Conservation (phyloP, 2,329 filamentous ascomycete species). For the Cytospora leucostoma region DNA sequence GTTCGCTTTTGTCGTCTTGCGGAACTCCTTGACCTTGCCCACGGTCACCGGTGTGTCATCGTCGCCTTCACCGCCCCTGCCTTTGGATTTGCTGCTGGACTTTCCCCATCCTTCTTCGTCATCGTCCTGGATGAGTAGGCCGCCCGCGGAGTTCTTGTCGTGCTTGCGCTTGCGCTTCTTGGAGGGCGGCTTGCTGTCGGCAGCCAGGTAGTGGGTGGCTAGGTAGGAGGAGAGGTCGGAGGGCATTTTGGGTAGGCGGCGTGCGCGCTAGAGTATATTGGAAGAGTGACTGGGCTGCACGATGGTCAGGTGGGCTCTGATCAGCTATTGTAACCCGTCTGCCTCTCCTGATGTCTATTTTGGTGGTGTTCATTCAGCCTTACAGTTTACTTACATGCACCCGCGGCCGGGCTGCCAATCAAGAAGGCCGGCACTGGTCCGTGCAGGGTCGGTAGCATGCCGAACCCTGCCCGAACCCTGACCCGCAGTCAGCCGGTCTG, state of each 20-base stretch:
- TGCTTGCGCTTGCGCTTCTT: slow-evolving; percentile 68
- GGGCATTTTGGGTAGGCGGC: slow-evolving; percentile 44
- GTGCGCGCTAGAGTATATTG: not conserved
- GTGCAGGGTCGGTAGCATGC: not conserved
- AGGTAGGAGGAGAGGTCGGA: slow-evolving; percentile 78
- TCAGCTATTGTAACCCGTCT: not conserved
- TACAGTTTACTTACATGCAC: not conserved
- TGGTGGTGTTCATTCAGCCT: not conserved
- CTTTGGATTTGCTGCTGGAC: slow-evolving; percentile 38
- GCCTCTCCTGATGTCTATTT: not conserved
- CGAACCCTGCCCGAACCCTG: not conserved
- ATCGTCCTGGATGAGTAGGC: slow-evolving; percentile 65
- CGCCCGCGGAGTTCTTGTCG: slow-evolving; percentile 39
- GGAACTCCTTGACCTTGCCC: slow-evolving; percentile 63
- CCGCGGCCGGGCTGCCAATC: not conserved
- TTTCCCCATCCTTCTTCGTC: slow-evolving; percentile 58
- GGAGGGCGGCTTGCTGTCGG: slow-evolving; percentile 51
- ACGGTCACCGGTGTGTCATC: slow-evolving; percentile 53
- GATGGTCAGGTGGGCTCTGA: not conserved
- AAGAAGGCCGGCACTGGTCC: not conserved
- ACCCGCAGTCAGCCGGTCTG: not conserved
- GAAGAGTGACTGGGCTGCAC: not conserved
- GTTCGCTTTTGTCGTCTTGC: slow-evolving; percentile 72
- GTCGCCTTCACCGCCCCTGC: slow-evolving; percentile 51
- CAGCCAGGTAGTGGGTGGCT: slow-evolving; percentile 83